Percentiles rank a stretch among this genome's conserved stretches.
Evolutionary conservation across 306 rosid species (phyloP).

Genomic region (Betula pendula): DNA sequence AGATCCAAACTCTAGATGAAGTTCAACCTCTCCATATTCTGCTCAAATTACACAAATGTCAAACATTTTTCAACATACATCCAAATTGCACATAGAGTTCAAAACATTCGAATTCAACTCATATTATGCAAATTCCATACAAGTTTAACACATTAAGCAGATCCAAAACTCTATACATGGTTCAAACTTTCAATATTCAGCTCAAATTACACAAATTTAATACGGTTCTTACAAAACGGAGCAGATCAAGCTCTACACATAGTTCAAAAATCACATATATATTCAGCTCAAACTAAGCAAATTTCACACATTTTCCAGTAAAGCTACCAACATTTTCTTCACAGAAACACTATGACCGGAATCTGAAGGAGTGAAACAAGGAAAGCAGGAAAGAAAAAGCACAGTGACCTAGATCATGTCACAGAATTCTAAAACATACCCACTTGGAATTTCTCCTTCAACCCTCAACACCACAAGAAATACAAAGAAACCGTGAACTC

Average conservation of each 20-base stretch:
- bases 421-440: conserved; percentile 37
- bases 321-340: conserved; percentile 40
- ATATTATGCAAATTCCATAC: neutral
- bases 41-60: neutral
- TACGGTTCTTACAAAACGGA: neutral
- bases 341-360: conserved; percentile 40
- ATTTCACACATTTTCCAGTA: conserved; percentile 36
- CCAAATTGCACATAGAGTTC: neutral
- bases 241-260: neutral
- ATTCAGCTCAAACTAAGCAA: neutral
- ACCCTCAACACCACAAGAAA: conserved; percentile 30
- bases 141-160: neutral
- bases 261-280: neutral
- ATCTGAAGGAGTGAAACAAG: conserved; percentile 57
- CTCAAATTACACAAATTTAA: conserved; percentile 9
- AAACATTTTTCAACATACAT: neutral
- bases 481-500: neutral
- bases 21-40: neutral
- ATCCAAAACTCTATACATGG: neutral
- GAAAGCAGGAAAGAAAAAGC: conserved; percentile 29
- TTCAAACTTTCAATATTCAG: neutral
- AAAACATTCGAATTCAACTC: conserved; percentile 2
- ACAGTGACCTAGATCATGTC: conserved; percentile 45
- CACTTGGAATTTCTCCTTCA: conserved; percentile 35
- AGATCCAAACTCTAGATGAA: neutral